Evolutionary conservation across 2,329 filamentous ascomycete species (phyloP), one percentile per base, ranked within the genome.

Genomic region (Lojkania enalia): DNA sequence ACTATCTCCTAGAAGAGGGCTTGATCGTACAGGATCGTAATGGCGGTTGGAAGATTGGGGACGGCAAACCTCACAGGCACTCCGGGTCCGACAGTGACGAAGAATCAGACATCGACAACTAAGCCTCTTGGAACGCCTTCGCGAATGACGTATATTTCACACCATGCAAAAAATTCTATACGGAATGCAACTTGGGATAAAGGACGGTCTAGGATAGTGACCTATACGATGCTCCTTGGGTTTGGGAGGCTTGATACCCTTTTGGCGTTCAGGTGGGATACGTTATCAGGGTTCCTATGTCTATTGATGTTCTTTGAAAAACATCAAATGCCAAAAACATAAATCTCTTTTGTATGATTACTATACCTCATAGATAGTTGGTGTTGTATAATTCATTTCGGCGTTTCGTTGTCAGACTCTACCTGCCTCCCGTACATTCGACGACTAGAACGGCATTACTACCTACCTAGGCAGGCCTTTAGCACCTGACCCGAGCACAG

Each of bases 1-100:
- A 52, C 7, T 78, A 73, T 62, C 55, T 77, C 20, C 21, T 68
- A 7, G 42, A 57, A 0, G 67, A 75, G 47, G 67, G 67, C 1
- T 51, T 77, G 21, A 58, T 76, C 30, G 58, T 54, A 3, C 39
- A 43, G 15, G 60, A 58, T 35, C 35, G 56, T 6, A 46, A 49
- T 5, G 61, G 57, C 4, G 48, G 46, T 31, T 71, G 64, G 64
- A 65, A 53, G 46, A 60, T 70, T 47, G 65, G 69, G 0, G 58
- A 65, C 45, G 70, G 69, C 1, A 62, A 56, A 48, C 54, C 50
- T 4, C 43, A 35, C 21, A 44, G 54, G 20, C 21, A 30, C 12
- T 16, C 20, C 20, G 35, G 27, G 13, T 46, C 35, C 3, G 48
- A 43, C 3, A 48, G 48, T 4, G 43, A 54, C 11, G 59, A 49